Evolutionary conservation across 306 rosid genomes (phyloP), one percentile per base, ranked within the genome.

Genomic region (Heteromeles arbutifolia): DNA sequence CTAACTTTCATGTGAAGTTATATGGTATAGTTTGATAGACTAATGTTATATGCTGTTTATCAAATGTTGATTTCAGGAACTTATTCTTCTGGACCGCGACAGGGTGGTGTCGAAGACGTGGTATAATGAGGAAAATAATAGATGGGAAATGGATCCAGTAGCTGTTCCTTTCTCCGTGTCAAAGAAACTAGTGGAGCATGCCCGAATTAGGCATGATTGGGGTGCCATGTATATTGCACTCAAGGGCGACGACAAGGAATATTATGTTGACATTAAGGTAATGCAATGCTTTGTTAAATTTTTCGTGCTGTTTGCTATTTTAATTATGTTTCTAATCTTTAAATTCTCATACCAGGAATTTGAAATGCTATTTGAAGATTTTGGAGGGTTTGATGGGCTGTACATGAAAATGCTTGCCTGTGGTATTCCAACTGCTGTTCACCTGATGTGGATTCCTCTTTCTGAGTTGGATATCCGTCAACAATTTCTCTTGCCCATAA

Each of bases 131-230:
- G 93, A 88, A 78, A 90, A 92, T 44, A 83, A 83, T 73, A 84
- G 92, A 77, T 94, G 98, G 98, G 98, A 92, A 84, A 92, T 94
- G 78, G 90, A 94, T 85, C 96, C 98, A 28, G 74, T 94, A 71
- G 94, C 93, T 75, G 90, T 94, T 82, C 95, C 98, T 54, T 85
- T 79, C 83, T 93, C 97, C 10, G 93, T 94, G 76, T 78, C 90
- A 19, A 92, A 86, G 58, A 88, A 79, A 80, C 80, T 94, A 50
- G 77, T 92, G 71, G 93, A 92, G 77, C 82, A 84, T 86, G 96
- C 82, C 63, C 89, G 89, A 71, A 92, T 94, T 71, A 89, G 97
- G 84, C 93, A 92, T 81, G 97, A 94, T 80, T 90, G 97, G 98
- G 89, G 85, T 64, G 91, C 77, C 82, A 88, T 94, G 98, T 94